Evolutionary conservation across 352 stramenopile species (phyloP).

Genomic region (Thraustotheca clavata): DNA sequence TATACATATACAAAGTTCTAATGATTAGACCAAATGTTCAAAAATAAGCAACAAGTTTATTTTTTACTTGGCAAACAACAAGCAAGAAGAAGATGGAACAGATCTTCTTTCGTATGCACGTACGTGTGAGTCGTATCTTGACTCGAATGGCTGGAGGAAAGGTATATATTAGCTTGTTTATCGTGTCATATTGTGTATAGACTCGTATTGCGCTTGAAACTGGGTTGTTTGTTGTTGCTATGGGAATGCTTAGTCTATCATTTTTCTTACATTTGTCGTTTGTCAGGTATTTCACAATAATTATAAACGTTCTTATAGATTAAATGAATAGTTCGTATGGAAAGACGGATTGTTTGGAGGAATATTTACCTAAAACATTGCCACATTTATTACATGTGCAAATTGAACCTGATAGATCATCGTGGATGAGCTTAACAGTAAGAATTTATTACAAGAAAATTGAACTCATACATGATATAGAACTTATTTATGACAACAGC

Average conservation of each 20-base stretch:
- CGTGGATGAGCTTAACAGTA: constrained; percentile 14
- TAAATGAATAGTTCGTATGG: constrained; percentile 16
- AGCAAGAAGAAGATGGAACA: too few species aligned
- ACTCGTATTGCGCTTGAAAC: constrained; percentile 47
- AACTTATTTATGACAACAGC: neutral
- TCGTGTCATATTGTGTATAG: constrained; percentile 22
- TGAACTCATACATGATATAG: too few species aligned
- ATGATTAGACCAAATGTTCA: too few species aligned
- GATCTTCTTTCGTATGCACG: constrained; percentile 71
- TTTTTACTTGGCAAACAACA: too few species aligned
- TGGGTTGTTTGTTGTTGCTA: constrained; percentile 43
- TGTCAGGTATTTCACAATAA: constrained; percentile 14
- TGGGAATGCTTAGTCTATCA: constrained; percentile 42
- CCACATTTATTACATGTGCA: constrained; percentile 33
- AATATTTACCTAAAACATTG: constrained; percentile 18
- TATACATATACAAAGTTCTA: too few species aligned
- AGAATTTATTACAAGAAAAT: too few species aligned
- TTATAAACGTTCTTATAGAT: neutral
- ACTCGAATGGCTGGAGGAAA: constrained; percentile 34
- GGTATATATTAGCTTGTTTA: constrained; percentile 25
- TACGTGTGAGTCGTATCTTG: constrained; percentile 41
- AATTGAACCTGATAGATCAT: constrained; percentile 20
- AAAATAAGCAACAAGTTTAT: too few species aligned
- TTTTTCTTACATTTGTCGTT: constrained; percentile 53
- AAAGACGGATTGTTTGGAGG: constrained; percentile 29